Evolutionary conservation across 345 rosid species (phyloP), one percentile per base, ranked within the genome.

Genomic region (Sonneratia alba): DNA sequence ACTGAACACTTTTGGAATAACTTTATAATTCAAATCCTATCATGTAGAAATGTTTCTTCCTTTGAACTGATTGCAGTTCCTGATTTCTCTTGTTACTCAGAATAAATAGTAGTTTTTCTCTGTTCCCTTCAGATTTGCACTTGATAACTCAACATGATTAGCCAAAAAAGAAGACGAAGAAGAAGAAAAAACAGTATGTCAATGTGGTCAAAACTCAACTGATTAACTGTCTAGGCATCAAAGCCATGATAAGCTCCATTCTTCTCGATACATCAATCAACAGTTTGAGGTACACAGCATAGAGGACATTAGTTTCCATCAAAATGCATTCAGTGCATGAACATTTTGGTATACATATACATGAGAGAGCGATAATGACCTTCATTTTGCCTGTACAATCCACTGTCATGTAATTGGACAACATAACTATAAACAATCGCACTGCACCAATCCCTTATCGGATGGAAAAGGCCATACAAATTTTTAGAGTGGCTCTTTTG

Each of bases 401-500:
- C 18, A 27, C 66, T 34, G 19, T 7, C 36, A 62, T 27, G 66
- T 34, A 34, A 62, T 32, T 62, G 37, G 18, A 34, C 16, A 32
- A 13, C 37, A 27, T 62, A 62, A 37, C 66, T 62, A 62, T 27
- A 13, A 62, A 34, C 37, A 62, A 62, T 62, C 7, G 9, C 6
- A 34, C 38, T 62, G 66, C 66, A 27, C 38, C 37, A 27, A 34
- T 34, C 66, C 3, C 14, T 62, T 27, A 32, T 61, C 18, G 1
- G 37, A 62, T 13, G 38, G 66, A 13, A 13, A 19, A 1, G 8
- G 19, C 4, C 19, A 4, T 1, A 6, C 27, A 11, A 27, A 27
- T 34, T 34, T 56, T 72, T 79, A 86, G 77, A 91, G 77, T 32
- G 96, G 97, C 75, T 72, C 78, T 83, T 88, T 94, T 37, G 88